Evolutionary conservation across 208 protist genomes (phyloP), one percentile per base, ranked within the genome.

Genomic region (Leishmania guyanensis): DNA sequence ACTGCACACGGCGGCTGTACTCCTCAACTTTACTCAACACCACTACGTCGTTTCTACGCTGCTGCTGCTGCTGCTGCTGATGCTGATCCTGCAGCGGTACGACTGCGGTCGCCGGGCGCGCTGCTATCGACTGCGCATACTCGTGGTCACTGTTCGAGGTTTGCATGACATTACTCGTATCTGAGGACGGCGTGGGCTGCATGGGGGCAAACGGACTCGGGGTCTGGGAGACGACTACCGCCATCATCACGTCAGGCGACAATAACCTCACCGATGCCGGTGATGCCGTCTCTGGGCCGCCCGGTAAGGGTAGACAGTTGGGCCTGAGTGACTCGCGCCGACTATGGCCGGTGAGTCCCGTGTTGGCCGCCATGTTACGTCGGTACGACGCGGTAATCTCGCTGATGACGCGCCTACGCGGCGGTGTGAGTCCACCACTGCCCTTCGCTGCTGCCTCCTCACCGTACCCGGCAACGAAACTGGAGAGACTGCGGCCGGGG

Each of bases 361-460:
- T 82, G 54, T 62, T 75, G 17, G 60, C 70, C 3, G 68, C 71
- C 48, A 69, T 75, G 77, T 81, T 81, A 76, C 82, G 82, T 4
- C 82, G 77, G 77, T 85, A 85, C 77, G 77, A 76, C 2, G 82
- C 82, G 14, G 82, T 85, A 46, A 85, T 73, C 62, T 85, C 82
- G 73, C 77, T 85, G 16, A 85, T 70, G 46, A 82, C 48, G 62
- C 73, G 82, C 58, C 82, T 76, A 10, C 82, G 82, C 29, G 72
- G 82, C 36, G 77, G 51, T 10, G 82, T 85, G 43, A 85, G 82
- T 9, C 77, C 77, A 36, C 77, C 73, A 12, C 70, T 70, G 0
- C 78, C 48, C 12, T 33, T 33, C 22, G 43, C 72, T 0, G 33
- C 56, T 2, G 77, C 72, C 64, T 85, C 82, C 66, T 85, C 82